Conservation (phyloP, 306 rosid species). For the Prunus padus region DNA sequence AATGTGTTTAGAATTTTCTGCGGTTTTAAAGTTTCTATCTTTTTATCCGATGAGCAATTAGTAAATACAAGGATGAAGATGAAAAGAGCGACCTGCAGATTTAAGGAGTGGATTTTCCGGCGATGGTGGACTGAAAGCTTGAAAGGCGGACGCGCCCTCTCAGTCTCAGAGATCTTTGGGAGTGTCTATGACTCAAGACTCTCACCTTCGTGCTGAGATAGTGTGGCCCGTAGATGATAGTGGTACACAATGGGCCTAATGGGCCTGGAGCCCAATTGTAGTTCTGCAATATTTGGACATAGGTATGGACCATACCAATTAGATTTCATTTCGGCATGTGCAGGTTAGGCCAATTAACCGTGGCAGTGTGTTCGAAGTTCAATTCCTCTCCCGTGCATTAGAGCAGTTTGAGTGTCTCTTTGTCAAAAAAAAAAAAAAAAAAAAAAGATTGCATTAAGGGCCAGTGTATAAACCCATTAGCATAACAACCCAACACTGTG, state of each 20-base stretch:
- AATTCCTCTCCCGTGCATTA: too few species aligned
- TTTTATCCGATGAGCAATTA: slow-evolving; percentile 1
- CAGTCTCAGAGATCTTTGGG: not conserved
- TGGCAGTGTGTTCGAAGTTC: too few species aligned
- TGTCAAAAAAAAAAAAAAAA: too few species aligned
- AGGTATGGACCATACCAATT: too few species aligned
- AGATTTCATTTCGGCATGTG: too few species aligned
- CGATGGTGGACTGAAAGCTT: not conserved
- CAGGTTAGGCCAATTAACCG: accelerated
- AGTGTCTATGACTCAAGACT: not conserved
- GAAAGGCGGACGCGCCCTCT: slow-evolving; percentile 3
- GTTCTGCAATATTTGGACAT: not conserved
- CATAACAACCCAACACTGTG: not conserved
- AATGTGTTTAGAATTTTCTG: not conserved
- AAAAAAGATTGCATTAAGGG: too few species aligned
- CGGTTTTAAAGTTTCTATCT: not conserved
- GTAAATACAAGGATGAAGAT: not conserved
- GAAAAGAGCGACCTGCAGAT: slow-evolving; percentile 2
- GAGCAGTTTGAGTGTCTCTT: too few species aligned
- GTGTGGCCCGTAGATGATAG: not conserved
- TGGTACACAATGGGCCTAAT: not conserved
- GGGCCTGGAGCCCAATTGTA: not conserved
- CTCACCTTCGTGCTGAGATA: not conserved
- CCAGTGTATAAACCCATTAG: not conserved
- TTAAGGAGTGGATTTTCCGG: slow-evolving; percentile 6